phyloP scores from a whole-genome alignment of 495 filamentous ascomycete species.

The Penicillium cataractarum region DNA sequence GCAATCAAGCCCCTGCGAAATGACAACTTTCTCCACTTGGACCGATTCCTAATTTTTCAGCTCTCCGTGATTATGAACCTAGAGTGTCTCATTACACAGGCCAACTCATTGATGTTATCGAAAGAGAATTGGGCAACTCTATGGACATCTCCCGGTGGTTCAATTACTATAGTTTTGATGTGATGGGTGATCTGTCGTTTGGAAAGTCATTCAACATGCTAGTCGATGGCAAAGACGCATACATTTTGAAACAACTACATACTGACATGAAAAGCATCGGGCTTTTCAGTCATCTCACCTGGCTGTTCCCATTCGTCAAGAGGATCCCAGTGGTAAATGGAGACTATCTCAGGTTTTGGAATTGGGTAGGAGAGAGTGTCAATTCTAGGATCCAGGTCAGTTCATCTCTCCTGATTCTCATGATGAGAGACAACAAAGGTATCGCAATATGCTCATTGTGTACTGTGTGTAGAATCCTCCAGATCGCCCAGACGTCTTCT shows the following conservation, averaged over 20 bases:
- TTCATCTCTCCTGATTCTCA: too few species aligned
- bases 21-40: neutral
- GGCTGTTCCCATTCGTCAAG: too few species aligned
- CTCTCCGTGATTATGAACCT: constrained; percentile 40
- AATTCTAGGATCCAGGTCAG: too few species aligned
- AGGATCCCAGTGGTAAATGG: too few species aligned
- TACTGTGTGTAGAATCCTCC: too few species aligned
- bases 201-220: constrained; percentile 53
- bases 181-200: constrained; percentile 57
- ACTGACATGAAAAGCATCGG: too few species aligned
- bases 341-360: too few species aligned
- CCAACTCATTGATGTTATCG: constrained; percentile 31
- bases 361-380: too few species aligned
- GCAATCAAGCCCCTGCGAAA: neutral
- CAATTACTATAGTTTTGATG: constrained; percentile 52
- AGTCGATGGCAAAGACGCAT: constrained; percentile 33
- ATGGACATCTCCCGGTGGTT: constrained; percentile 51
- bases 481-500: too few species aligned
- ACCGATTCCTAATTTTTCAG: constrained; percentile 8
- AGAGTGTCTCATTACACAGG: constrained; percentile 28
- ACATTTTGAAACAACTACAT: constrained; percentile 30
- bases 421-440: too few species aligned
- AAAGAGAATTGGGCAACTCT: constrained; percentile 14
- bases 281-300: too few species aligned
- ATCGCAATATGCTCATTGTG: too few species aligned